A percentile compares a stretch with the other conserved stretches of the same genome.
These are phyloP conservation scores for Penicillium samsonianum DNA, from an alignment of 495 filamentous ascomycete genomes.

Conservation along the genomic window DNA sequence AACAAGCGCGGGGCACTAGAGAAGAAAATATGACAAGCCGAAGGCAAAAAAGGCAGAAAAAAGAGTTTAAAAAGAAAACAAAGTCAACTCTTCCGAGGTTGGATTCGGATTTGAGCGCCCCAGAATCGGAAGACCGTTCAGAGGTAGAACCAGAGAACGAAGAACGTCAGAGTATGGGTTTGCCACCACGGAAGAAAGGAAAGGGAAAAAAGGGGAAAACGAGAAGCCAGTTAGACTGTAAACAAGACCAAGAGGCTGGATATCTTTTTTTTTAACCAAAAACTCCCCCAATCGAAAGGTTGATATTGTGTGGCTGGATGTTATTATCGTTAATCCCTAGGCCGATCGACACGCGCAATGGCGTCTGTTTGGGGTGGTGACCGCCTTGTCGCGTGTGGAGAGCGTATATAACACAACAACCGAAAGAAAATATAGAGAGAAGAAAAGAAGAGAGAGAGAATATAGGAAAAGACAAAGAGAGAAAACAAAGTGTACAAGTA, in stretches of 20 bases:
- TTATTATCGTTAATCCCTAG: slow-evolving; percentile 40
- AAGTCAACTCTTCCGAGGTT: slow-evolving; percentile 14
- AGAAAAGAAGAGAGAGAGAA: slow-evolving; percentile 1
- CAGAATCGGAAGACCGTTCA: slow-evolving; percentile 31
- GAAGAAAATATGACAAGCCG: slow-evolving; percentile 28
- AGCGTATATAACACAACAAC: slow-evolving; percentile 11
- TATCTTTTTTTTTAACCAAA: not conserved
- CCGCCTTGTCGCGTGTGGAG: slow-evolving; percentile 40
- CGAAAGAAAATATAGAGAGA: not conserved
- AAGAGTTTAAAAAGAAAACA: slow-evolving; percentile 17
- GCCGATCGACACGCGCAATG: slow-evolving; percentile 35
- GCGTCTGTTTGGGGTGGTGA: slow-evolving; percentile 39
- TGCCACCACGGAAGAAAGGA: slow-evolving; percentile 36
- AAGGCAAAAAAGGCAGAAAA: slow-evolving; percentile 29
- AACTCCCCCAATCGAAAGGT: slow-evolving; percentile 6
- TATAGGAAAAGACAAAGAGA: slow-evolving; percentile 11
- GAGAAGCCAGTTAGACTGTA: slow-evolving; percentile 8
- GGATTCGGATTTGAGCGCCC: slow-evolving; percentile 32
- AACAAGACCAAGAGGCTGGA: slow-evolving; percentile 10
- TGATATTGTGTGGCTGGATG: slow-evolving; percentile 32
- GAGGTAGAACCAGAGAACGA: slow-evolving; percentile 42
- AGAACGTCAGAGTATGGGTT: slow-evolving; percentile 29
- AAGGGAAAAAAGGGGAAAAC: slow-evolving; percentile 3
- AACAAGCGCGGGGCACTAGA: slow-evolving; percentile 19
- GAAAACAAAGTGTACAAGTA: slow-evolving; percentile 14